Conservation (phyloP, 495 filamentous ascomycete species). For the Amphirosellinia nigrospora region DNA sequence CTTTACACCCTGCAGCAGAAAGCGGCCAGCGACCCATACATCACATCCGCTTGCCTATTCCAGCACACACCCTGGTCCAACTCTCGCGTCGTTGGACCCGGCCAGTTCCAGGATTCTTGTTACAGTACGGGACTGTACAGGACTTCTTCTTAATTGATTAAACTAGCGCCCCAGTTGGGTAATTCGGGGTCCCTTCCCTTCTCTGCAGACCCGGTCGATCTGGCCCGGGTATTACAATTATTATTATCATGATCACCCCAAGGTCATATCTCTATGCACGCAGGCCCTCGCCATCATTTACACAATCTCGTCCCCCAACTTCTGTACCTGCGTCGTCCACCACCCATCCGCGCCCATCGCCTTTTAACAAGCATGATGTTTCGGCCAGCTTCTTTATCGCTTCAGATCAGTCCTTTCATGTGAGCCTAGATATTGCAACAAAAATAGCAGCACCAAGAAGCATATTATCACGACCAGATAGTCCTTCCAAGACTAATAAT, state of each 20-base stretch:
- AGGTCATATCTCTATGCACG: constrained; percentile 19
- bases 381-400: background rate
- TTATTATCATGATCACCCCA: constrained; percentile 23
- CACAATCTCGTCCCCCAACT: constrained; percentile 1
- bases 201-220: background rate
- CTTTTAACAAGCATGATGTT: constrained; percentile 41
- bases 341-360: background rate
- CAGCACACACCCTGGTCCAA: constrained; percentile 1
- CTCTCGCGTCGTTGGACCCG: background rate
- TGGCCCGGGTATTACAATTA: constrained; percentile 10
- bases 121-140: background rate
- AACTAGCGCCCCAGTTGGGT: constrained; percentile 3
- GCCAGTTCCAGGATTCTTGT: constrained; percentile 5
- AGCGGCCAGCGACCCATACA: constrained; percentile 15
- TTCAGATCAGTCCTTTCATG: constrained; percentile 14
- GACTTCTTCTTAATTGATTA: constrained; percentile 11
- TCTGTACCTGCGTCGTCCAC: constrained; percentile 14
- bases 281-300: constrained; percentile 9
- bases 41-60: constrained; percentile 20
- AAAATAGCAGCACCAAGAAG: constrained; percentile 28
- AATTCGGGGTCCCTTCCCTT: constrained; percentile 15
- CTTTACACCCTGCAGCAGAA: constrained; percentile 18
- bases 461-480: constrained; percentile 33
- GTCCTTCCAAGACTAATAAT: constrained; percentile 34
- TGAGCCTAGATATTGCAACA: constrained; percentile 23